phyloP scores from a whole-genome alignment of 352 stramenopile genomes.

The Phytophthora megakarya region DNA sequence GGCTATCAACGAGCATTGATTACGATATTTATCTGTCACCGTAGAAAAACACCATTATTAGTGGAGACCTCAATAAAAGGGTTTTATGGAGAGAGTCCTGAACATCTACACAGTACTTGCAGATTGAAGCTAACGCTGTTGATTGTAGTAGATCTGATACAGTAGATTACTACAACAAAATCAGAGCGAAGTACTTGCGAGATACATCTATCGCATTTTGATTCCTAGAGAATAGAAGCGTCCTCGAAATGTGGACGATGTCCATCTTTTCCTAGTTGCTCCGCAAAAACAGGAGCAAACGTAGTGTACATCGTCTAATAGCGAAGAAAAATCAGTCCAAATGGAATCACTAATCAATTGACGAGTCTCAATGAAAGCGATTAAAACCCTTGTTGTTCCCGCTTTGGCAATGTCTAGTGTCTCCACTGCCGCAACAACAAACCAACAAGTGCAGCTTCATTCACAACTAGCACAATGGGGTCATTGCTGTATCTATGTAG shows the following conservation, averaged over 20 bases:
- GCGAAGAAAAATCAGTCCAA: background rate
- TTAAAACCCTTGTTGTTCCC: constrained; percentile 15
- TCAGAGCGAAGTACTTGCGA: too few relatives aligned
- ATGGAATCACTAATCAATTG: background rate
- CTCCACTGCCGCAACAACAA: constrained; percentile 3
- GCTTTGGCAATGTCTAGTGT: constrained; percentile 10
- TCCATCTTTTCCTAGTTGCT: constrained; percentile 12
- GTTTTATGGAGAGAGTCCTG: too few relatives aligned
- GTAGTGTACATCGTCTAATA: background rate
- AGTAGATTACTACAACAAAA: too few relatives aligned
- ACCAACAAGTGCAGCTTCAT: background rate
- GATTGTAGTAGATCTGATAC: too few relatives aligned
- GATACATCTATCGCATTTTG: too few relatives aligned
- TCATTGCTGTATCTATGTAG: background rate
- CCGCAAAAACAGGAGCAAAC: constrained; percentile 1
- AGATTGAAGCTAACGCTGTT: too few relatives aligned
- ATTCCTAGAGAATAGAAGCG: too few relatives aligned
- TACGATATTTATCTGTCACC: too few relatives aligned
- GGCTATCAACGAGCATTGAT: too few relatives aligned
- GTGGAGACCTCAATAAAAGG: too few relatives aligned
- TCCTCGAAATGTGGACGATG: constrained; percentile 10
- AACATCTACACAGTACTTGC: too few relatives aligned
- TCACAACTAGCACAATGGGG: background rate
- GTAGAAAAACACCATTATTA: too few relatives aligned
- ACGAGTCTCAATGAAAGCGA: constrained; percentile 19